Evolutionary conservation across 2,329 filamentous ascomycete species (phyloP).

Genomic region (Ophiostoma himal-ulmi): DNA sequence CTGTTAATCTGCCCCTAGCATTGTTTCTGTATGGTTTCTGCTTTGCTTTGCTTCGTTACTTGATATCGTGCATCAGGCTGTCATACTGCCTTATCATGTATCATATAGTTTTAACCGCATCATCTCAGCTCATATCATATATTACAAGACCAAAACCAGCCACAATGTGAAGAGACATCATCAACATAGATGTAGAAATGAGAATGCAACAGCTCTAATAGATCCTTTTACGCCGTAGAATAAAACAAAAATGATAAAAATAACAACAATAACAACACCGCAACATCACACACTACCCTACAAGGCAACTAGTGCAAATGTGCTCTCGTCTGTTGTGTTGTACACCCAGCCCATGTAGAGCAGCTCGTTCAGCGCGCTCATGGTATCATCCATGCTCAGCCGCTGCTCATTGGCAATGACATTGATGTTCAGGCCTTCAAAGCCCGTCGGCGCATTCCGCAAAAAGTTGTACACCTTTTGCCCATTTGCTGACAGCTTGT

Average conservation of each 20-base stretch:
- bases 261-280: background rate
- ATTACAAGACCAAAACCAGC: background rate
- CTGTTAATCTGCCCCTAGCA: background rate
- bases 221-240: background rate
- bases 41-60: background rate
- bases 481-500: slow-evolving; percentile 49
- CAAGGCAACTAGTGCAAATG: slow-evolving; percentile 43
- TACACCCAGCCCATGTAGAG: slow-evolving; percentile 69
- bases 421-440: slow-evolving; percentile 79
- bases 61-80: background rate
- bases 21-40: background rate
- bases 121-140: background rate
- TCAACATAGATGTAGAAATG: background rate
- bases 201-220: background rate
- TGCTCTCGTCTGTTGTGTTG: slow-evolving; percentile 87
- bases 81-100: background rate
- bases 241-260: background rate
- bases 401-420: slow-evolving; percentile 45
- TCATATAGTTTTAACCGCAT: background rate
- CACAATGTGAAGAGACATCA: background rate
- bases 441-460: slow-evolving; percentile 60
- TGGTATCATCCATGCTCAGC: slow-evolving; percentile 58
- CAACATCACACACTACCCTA: background rate
- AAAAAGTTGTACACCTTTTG: slow-evolving; percentile 68
- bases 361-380: slow-evolving; percentile 76